Base-by-base conservation (phyloP, 768 basidiomycete genomes). In the Termitomyces sp. region DNA sequence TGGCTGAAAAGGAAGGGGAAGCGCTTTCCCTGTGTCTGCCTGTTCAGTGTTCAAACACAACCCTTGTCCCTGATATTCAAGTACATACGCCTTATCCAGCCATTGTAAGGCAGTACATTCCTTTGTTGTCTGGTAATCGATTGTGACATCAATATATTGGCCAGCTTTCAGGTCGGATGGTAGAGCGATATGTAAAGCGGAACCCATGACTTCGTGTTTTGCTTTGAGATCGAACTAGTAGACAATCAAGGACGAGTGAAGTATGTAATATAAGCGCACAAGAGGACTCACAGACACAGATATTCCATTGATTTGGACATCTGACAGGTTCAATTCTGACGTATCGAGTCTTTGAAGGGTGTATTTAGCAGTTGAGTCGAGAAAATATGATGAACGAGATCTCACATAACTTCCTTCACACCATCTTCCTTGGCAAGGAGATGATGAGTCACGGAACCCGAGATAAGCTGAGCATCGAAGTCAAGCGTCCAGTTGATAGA, bases 1-100 rank as follows among this genome's bases (percentile, higher is more conserved):
- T 97, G 96, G 62, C 92, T 94, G 77, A 95, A 98, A 15, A 98
- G 73, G 74, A 90, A 97, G 0, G 92, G 88, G 70, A 91, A 89
- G 20, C 77, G 76, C 65, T 93, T 93, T 8, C 93, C 93, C 62
- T 92, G 91, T 0, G 94, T 97, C 74, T 94, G 88, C 61, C 91
- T 48, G 15, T 31, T 58, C 8, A 37, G 31, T 4, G 7, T 46
- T 51, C 37, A 29, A 48, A 20, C 38, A n/a, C 34, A 45, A 45
- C 7, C 6, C 3, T 34, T 42, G 9, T 2, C 4, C 17, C 10
- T 32, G 6, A 14, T 20, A n/a, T 56, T 17, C 0, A 52, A 56
- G 43, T 7, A 72, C 80, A 47, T 71, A 92, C 87, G 88, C 86
- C 70, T 92, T 89, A 25, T 84, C 86, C 10, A 96, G 80, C 94